Evolutionary conservation across 352 stramenopile genomes (phyloP), one percentile per base, ranked within the genome.

Genomic region (Phytophthora sp.): DNA sequence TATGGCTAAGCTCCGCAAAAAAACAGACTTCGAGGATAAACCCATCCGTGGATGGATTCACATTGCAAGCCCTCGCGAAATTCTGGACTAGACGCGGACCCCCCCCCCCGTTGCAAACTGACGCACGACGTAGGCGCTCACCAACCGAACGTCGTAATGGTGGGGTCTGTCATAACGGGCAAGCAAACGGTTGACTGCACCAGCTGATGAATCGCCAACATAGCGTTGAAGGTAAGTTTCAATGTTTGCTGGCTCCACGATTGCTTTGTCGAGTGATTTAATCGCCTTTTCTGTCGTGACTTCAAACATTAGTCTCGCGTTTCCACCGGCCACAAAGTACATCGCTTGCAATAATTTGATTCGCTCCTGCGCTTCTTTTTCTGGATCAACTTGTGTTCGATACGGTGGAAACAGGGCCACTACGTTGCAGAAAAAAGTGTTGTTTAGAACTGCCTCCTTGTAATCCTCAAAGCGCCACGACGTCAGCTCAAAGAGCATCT

Each of bases 41-140:
- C 7, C n/a, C 13, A n/a, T 44, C 36, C n/a, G 11, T 24, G 16
- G 16, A 44, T 23, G 36, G n/a, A 24, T 44, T 44, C 4, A 44
- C 36, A 23, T 44, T 24, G n/a, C 36, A 16, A 44, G 36, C 29
- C 29, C 29, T 33, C 29, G 29, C 29, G 29, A 33, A 33, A 33
- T 33, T 33, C 29, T 33, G 29, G 29, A 33, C 29, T 33, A 33
- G 29, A 33, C 29, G 29, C 29, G 29, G 29, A 33, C n/a, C n/a
- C 29, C 29, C 29, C 4, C 9, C 29, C 4, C 29, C 29, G 29
- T 33, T 33, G 29, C 29, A 33, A 33, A 33, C 5, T 33, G 29
- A 33, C n/a, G n/a, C 50, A 30, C 50, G 26, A 57, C 50, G 15
- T 57, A 47, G 9, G 13, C 13, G 50, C 50, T 57, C 21, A 57